phyloP scores from a whole-genome alignment of 306 rosid genomes.

The Pterocarpus macrocarpus region DNA sequence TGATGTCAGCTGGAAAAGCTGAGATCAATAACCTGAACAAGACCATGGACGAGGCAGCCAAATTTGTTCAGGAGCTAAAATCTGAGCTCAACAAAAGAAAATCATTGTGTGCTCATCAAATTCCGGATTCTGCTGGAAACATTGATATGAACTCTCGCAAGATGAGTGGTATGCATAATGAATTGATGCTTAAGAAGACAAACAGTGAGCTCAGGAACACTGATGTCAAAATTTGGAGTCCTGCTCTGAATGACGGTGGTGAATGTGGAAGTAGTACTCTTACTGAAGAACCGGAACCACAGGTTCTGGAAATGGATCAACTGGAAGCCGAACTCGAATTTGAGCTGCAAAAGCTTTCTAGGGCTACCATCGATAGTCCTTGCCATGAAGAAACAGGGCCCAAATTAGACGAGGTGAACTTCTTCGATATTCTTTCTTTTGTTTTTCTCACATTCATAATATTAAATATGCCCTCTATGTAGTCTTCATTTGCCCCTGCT shows the following conservation, averaged over 20 bases:
- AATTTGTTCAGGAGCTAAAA: conserved; percentile 65
- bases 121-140: conserved; percentile 42
- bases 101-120: conserved; percentile 44
- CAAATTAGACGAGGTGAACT: conserved; percentile 59
- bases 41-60: conserved; percentile 64
- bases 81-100: conserved; percentile 66
- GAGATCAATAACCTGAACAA: conserved; percentile 67
- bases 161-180: conserved; percentile 40
- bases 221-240: conserved; percentile 39
- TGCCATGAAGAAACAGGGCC: conserved; percentile 42
- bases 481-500: not conserved
- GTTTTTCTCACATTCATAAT: not conserved
- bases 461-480: not conserved
- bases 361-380: conserved; percentile 58
- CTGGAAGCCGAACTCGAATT: conserved; percentile 81
- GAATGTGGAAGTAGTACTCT: conserved; percentile 75
- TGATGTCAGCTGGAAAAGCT: conserved; percentile 75
- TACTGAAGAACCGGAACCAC: conserved; percentile 70
- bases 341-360: conserved; percentile 78
- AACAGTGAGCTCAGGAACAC: conserved; percentile 27
- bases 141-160: conserved; percentile 34
- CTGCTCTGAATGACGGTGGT: conserved; percentile 50
- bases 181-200: conserved; percentile 40
- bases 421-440: conserved; percentile 21
- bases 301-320: conserved; percentile 63